These are phyloP conservation scores for Kernera saxatilis DNA, from an alignment of 345 rosid genomes.

Conservation along the genomic window DNA sequence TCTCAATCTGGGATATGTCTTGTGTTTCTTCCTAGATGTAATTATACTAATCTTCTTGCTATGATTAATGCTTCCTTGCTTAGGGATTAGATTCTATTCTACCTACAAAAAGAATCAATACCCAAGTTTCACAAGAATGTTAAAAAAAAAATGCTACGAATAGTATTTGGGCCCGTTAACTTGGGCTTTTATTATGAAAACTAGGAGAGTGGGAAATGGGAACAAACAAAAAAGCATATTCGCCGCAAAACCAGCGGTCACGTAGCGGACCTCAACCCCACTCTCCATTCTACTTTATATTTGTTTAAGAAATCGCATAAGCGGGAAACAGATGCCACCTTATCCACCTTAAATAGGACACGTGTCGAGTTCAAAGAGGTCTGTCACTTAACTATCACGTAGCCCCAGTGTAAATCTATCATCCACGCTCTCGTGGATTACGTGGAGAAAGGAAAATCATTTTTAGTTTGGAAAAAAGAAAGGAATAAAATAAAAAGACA, in stretches of 20 bases:
- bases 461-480: not conserved
- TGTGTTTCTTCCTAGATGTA: too few species aligned
- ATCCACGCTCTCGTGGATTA: constrained; percentile 22
- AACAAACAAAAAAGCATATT: not conserved
- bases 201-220: not conserved
- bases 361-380: constrained; percentile 14
- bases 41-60: too few species aligned
- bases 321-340: constrained; percentile 17
- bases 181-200: not conserved
- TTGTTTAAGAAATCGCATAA: not conserved
- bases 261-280: constrained; percentile 37
- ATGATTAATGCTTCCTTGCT: not conserved
- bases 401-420: constrained; percentile 5
- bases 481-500: not conserved
- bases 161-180: not conserved
- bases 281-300: constrained; percentile 26
- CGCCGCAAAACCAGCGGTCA: constrained; percentile 7
- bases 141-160: not conserved
- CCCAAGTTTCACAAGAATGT: not conserved
- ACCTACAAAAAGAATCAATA: not conserved
- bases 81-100: not conserved
- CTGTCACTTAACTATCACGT: constrained; percentile 26
- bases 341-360: constrained; percentile 5
- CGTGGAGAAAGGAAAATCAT: constrained; percentile 13
- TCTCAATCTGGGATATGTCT: not conserved